Evolutionary conservation across 2,329 filamentous ascomycete species (phyloP), one percentile per base, ranked within the genome.

Genomic region (Sclerotinia minor): DNA sequence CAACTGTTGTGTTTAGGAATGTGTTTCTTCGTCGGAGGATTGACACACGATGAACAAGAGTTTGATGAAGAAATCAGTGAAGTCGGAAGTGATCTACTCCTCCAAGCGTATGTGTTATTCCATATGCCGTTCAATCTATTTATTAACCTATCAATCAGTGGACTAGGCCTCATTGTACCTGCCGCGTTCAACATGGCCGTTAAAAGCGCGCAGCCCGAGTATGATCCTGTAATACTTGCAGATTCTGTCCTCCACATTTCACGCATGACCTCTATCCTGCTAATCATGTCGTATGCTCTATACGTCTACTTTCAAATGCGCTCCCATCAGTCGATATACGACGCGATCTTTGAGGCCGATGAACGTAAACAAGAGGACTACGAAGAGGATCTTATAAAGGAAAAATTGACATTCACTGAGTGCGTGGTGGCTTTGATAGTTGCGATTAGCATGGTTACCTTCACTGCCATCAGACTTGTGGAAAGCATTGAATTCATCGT

Each of bases 51-150:
- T 8, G 86, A 90, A 72, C 86, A 92, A 72, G 82, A 81, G 21
- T 95, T 96, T 76, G 89, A 90, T 74, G 86, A 89, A 68, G 88
- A 88, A 3, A 85, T 96, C 66, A 91, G 88, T 71, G 92, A 96
- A 79, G 90, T 90, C 5, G 92, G 92, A 26, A 91, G 86, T 59
- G 91, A 91, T 1, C 78, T 96, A 59, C 81, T 96, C 29, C 81
- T 96, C 63, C 91, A 92, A 68, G 91, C 92, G 80, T 91, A 87
- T 71, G 91, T 64, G 3, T 73, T 75, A 29, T 29, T n/a, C 35
- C 35, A 11, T 8, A 38, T 9, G 26, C 50, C 49, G 21, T 44
- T 26, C 2, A 32, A 6, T 21, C 9, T 8, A 74, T 32, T 59
- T 41, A 5, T 29, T 55, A 64, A 55, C 50, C 4, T 32, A 17